Evolutionary conservation across 257 asterid genomes (phyloP), one percentile per base, ranked within the genome.

Genomic region (Eustoma russellianum): DNA sequence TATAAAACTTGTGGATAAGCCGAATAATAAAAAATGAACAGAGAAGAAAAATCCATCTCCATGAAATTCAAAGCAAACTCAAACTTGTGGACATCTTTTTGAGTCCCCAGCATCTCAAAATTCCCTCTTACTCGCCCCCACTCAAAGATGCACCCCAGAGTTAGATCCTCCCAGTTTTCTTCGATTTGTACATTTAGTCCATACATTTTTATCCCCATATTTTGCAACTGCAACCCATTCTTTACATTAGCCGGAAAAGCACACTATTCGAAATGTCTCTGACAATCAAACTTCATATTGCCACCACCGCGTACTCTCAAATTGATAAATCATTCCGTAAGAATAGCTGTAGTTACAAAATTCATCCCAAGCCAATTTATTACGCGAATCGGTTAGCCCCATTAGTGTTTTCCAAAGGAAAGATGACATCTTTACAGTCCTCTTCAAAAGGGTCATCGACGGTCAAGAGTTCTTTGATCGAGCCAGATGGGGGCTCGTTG

Each of bases 401-500:
- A 46, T 44, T 84, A 1, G 65, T 69, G 38, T 59, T 61, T 58
- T 68, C 65, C 33, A 65, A 52, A 41, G 33, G 8, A 74, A 77
- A 77, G 71, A 74, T 74, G 64, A 69, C 50, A 51, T 62, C 81
- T 76, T 78, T 74, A 16, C 46, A 63, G 10, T 48, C 54, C 57
- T 62, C 69, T 17, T 41, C 81, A 12, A 35, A 54, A 47, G 65
- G 56, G 55, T 28, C 70, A 7, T 5, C 19, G 5, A 55, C 19
- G 46, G 77, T 77, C 53, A 80, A 66, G 74, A 77, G 95, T 62
- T 83, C 91, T 44, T 68, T 86, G 73, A 86, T 86, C 49, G 94
- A 81, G 10, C 83, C 96, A 5, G 96, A 86, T 65, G 96, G 96
- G 48, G 96, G 94, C 33, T 64, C 76, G 1, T 49, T 86, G 80